Evolutionary conservation across 306 rosid species (phyloP).

Genomic region (apple (Malus domestica)): DNA sequence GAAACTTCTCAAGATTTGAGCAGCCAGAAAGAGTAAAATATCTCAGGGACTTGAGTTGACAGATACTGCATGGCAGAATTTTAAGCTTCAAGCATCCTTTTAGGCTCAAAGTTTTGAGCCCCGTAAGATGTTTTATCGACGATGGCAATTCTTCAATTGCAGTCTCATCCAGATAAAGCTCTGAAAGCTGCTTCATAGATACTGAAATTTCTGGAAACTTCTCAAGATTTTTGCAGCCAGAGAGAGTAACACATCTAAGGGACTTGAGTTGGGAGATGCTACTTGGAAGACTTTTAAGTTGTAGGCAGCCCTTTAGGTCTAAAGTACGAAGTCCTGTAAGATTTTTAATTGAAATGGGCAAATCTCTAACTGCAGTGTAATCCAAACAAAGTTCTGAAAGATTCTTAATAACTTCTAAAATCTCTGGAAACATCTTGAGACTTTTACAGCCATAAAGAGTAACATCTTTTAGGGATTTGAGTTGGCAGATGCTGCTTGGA

Average conservation of each 20-base stretch:
- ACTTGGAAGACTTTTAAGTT: no score
- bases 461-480: not conserved
- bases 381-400: no score
- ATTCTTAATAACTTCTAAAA: not conserved
- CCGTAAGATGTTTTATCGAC: not conserved
- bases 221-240: no score
- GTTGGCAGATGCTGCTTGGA: not conserved
- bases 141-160: not conserved
- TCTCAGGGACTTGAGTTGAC: not conserved
- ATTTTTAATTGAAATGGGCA: not conserved
- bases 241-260: no score
- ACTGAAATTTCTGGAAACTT: no score
- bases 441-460: not conserved
- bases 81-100: not conserved
- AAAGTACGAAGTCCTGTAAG: not conserved
- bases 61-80: not conserved
- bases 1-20: not conserved
- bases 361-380: not conserved
- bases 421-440: not conserved
- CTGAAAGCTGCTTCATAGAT: fast-evolving
- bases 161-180: no score
- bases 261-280: no score
- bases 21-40: not conserved
- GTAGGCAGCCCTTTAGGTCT: no score
- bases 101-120: not conserved